Base-by-base conservation (phyloP, 2,329 filamentous ascomycete species). In the Fusarium pseudograminearum region DNA sequence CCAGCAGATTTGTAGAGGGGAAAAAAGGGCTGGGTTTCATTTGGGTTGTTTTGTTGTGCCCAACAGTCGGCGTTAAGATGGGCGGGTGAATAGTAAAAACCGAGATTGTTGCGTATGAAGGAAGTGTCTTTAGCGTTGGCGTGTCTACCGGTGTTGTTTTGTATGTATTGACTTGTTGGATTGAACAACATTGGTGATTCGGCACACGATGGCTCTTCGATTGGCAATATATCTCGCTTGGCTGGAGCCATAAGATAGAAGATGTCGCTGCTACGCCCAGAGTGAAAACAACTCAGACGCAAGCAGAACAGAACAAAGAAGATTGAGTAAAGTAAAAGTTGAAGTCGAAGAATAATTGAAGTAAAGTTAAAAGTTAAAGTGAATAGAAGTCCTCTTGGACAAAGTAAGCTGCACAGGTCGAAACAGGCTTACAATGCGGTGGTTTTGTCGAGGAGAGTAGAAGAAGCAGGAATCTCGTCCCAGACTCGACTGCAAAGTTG, bases 31-130 rank as follows among this genome's bases (percentile, higher is more conserved):
- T 47, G 20, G 36, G 61, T 40, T 65, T 73, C 71, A 40, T 69
- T 41, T 64, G 69, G 71, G 53, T 41, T 36, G 61, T 36, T 45
- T 45, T 45, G 48, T 57, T 56, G 31, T 61, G 72, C 71, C 72
- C 72, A 74, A 74, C 72, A 74, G 38, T 74, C 72, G 72, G 72
- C 72, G 70, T 74, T 74, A 70, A 73, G 72, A 74, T 71, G 72
- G 71, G 72, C 71, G 54, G 47, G 36, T 65, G 42, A 52, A 59
- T 48, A 26, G 38, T 55, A 26, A 53, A 68, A 65, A 44, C 33
- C 45, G 60, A 62, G 67, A 46, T 40, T 46, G 34, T 20, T 57
- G 58, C 28, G 22, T 16, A 8, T 33, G 48, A 30, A 3, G 33
- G 41, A 51, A 56, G 50, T 57, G 50, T 63, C 60, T 69, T 65